Evolutionary conservation across 768 basidiomycete genomes (phyloP).

Genomic region (Tricholomella constricta): DNA sequence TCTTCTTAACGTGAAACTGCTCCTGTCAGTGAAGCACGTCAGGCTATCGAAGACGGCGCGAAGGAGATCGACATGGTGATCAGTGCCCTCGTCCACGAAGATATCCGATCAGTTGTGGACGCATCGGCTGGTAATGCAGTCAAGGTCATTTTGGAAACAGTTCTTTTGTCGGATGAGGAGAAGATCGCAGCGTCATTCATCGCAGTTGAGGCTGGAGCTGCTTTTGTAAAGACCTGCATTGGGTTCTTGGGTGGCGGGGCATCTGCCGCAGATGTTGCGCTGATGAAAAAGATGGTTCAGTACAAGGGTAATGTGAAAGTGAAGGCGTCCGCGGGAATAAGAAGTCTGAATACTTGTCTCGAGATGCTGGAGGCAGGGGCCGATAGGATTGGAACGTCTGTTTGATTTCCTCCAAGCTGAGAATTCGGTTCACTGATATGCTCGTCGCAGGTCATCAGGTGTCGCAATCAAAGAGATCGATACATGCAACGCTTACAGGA

Average conservation of each 20-base stretch:
- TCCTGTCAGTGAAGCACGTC: slow-evolving; percentile 46
- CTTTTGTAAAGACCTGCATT: slow-evolving; percentile 57
- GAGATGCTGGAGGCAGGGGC: slow-evolving; percentile 53
- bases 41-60: slow-evolving; percentile 49
- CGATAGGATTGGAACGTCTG: slow-evolving; percentile 56
- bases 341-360: slow-evolving; percentile 45
- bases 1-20: not conserved
- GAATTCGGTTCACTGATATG: not conserved
- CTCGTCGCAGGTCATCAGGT: slow-evolving; percentile 24
- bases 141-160: slow-evolving; percentile 57
- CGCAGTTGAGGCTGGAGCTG: slow-evolving; percentile 51
- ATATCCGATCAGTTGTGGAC: slow-evolving; percentile 41
- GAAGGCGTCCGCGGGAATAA: slow-evolving; percentile 55
- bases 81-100: slow-evolving; percentile 38
- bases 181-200: slow-evolving; percentile 50
- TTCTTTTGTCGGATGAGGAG: slow-evolving; percentile 43
- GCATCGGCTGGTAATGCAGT: slow-evolving; percentile 36
- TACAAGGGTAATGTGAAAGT: slow-evolving; percentile 43
- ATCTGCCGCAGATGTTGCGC: slow-evolving; percentile 42
- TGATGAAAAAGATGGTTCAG: slow-evolving; percentile 44
- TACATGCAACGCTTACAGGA: no score
- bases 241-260: slow-evolving; percentile 53
- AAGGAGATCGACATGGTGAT: slow-evolving; percentile 55
- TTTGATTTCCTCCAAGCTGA: slow-evolving; percentile 1
- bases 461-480: slow-evolving; percentile 11